phyloP scores from a whole-genome alignment of 129 eudicot genomes.

The Scalesia atractyloides region DNA sequence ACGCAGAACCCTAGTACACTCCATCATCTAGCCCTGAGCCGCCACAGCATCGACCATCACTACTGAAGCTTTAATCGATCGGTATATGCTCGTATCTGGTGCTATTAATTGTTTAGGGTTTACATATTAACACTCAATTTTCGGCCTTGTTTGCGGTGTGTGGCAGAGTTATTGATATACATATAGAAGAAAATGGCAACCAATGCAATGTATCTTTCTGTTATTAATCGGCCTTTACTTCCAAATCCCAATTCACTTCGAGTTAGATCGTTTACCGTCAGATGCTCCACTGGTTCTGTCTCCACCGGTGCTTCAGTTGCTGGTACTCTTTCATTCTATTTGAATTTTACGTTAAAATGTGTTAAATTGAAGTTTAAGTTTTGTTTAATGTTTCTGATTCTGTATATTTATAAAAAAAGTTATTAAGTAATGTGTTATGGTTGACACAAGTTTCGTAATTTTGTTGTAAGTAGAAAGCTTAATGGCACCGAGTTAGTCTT shows the following conservation, averaged over 20 bases:
- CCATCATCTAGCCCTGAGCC: too few relatives aligned
- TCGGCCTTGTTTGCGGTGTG: neutral
- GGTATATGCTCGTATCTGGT: too few relatives aligned
- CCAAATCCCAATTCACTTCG: conserved; percentile 30
- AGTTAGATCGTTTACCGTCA: conserved; percentile 47
- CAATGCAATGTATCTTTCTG: conserved; percentile 46
- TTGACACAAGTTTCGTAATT: too few relatives aligned
- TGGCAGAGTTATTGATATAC: neutral
- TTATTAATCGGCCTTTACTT: conserved; percentile 33
- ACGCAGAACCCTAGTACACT: too few relatives aligned
- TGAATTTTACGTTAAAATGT: neutral
- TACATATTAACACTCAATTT: neutral
- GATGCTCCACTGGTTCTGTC: conserved; percentile 51
- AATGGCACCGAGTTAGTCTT: too few relatives aligned
- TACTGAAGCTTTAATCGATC: too few relatives aligned
- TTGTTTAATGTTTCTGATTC: neutral
- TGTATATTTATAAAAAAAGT: neutral
- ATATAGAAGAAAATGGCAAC: conserved; percentile 29
- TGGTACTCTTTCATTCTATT: neutral
- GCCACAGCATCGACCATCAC: too few relatives aligned
- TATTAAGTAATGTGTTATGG: too few relatives aligned
- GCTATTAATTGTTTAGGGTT: too few relatives aligned
- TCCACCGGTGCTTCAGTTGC: conserved; percentile 37
- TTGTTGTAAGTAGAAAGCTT: too few relatives aligned
- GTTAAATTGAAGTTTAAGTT: neutral